Base-by-base conservation (phyloP, 2,329 filamentous ascomycete genomes). In the Fusarium praegraminearum region DNA sequence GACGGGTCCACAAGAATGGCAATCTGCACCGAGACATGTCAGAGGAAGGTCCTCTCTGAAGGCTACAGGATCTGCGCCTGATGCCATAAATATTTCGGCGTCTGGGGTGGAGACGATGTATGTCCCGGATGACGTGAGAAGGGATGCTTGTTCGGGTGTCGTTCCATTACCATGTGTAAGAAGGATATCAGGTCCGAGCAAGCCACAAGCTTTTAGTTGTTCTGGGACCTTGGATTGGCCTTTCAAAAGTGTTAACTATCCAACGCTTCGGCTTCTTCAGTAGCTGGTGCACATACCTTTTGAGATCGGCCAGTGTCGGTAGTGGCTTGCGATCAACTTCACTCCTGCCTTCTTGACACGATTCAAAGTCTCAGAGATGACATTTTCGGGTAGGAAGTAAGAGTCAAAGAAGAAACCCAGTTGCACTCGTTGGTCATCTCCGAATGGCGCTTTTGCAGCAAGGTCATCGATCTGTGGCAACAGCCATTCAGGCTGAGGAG, bases 221-320 rank as follows among this genome's bases (percentile, higher is more conserved):
- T 63, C 49, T 3, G 58, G 60, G 0, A 63, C 58, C 0, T 5
- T 32, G 4, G 49, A 63, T 28, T 63, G 60, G 1, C 60, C 60
- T 63, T 4, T 1, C 2, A n/a, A 1, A 1, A 1, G 5, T 2
- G 47, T 63, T 1, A 63, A 32, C 7, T 1, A 7, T 0, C 15
- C 3, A 7, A 5, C 26, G 7, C 2, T n/a, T 38, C 2, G 20
- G 5, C 7, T 1, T 28, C 20, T 15, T 12, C 2, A 20, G 6
- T 4, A 4, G 13, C 4, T 4, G 30, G 13, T 0, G 11, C 1
- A 1, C 4, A 0, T 5, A 44, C 60, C 58, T 22, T 49, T 57
- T 2, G 58, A 63, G 3, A 63, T 24, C 11, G 49, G 60, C 60
- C 58, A 63, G 16, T 63, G 36, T 12, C 60, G 47, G 7, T 63